These are phyloP conservation scores for Stachybotrys chlorohalonatus DNA, from an alignment of 2,329 filamentous ascomycete species.

Conservation along the genomic window DNA sequence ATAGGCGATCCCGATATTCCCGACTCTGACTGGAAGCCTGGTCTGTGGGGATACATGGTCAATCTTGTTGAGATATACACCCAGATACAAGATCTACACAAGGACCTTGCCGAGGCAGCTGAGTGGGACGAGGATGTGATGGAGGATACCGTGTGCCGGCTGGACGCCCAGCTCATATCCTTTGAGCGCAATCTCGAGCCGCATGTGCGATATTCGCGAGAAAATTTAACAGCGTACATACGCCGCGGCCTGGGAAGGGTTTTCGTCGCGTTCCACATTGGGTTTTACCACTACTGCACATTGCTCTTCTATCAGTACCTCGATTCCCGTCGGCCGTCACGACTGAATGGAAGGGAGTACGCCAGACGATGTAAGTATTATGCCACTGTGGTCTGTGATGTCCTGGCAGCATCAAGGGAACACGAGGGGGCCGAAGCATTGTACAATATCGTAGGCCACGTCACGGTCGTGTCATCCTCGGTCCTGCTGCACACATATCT, in stretches of 20 bases:
- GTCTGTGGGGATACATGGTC: slow-evolving; percentile 23
- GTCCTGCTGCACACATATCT: slow-evolving; percentile 23
- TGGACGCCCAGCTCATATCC: slow-evolving; percentile 10
- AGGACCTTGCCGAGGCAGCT: slow-evolving; percentile 14
- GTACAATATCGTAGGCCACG: slow-evolving; percentile 24
- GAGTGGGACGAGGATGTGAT: slow-evolving; percentile 19
- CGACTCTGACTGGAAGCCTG: slow-evolving; percentile 13
- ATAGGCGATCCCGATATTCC: slow-evolving; percentile 10
- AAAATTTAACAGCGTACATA: slow-evolving; percentile 16
- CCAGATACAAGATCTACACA: slow-evolving; percentile 21
- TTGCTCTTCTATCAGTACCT: slow-evolving; percentile 24
- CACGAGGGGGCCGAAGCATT: slow-evolving; percentile 14
- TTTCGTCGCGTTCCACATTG: slow-evolving; percentile 24
- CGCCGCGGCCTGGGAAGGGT: slow-evolving; percentile 16
- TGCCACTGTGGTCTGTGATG: slow-evolving; percentile 18
- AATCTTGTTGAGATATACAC: slow-evolving; percentile 19
- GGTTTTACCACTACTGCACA: slow-evolving; percentile 23
- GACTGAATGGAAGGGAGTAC: slow-evolving; percentile 17
- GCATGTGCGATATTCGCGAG: slow-evolving; percentile 10
- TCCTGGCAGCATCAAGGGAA: slow-evolving; percentile 16
- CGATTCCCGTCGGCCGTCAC: slow-evolving; percentile 16
- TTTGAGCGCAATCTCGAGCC: slow-evolving; percentile 14
- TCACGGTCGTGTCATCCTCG: slow-evolving; percentile 24
- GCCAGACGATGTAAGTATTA: slow-evolving; percentile 19
- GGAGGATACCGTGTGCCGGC: slow-evolving; percentile 9